Percentiles rank a stretch among this genome's conserved stretches.
phyloP scores from a whole-genome alignment of 2,329 filamentous ascomycete species.

The Xylariaceae sp. region DNA sequence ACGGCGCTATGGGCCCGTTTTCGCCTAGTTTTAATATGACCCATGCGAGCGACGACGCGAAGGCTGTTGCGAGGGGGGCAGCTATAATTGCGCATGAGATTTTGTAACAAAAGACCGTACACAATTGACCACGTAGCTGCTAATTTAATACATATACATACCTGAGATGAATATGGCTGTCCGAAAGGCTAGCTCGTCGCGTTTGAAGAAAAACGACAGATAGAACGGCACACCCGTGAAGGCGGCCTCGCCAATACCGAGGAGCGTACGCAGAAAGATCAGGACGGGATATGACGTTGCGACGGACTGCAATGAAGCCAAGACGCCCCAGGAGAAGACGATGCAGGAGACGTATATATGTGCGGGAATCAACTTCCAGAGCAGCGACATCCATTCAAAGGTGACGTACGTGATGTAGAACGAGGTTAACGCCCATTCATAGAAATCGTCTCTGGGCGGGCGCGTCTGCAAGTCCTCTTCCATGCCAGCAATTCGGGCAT shows the following conservation, averaged over 20 bases:
- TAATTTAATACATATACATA: constrained; percentile 32
- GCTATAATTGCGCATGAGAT: constrained; percentile 46
- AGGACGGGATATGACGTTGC: constrained; percentile 65
- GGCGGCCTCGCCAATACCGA: constrained; percentile 67
- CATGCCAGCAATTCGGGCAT: constrained; percentile 66
- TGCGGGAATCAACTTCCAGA: constrained; percentile 63
- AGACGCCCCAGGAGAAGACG: constrained; percentile 77
- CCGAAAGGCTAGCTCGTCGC: constrained; percentile 77
- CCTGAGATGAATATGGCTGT: constrained; percentile 85
- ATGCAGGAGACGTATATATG: constrained; percentile 59
- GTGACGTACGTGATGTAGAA: constrained; percentile 67
- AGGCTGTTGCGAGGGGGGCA: constrained; percentile 77
- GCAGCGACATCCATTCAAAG: constrained; percentile 67
- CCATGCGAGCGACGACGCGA: constrained; percentile 80
- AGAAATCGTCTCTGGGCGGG: constrained; percentile 51
- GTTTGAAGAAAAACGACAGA: constrained; percentile 65
- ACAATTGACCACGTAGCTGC: not conserved
- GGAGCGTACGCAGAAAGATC: constrained; percentile 55
- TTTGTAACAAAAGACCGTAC: not conserved
- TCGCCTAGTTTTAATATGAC: constrained; percentile 71
- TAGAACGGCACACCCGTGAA: constrained; percentile 68
- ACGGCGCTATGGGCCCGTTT: constrained; percentile 71
- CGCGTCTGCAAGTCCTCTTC: constrained; percentile 60
- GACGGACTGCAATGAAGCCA: constrained; percentile 73
- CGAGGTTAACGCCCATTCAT: constrained; percentile 62